A percentile compares a stretch with the other conserved stretches of the same genome.
phyloP scores from a whole-genome alignment of 495 filamentous ascomycete genomes.

The Hamigera avellanea region DNA sequence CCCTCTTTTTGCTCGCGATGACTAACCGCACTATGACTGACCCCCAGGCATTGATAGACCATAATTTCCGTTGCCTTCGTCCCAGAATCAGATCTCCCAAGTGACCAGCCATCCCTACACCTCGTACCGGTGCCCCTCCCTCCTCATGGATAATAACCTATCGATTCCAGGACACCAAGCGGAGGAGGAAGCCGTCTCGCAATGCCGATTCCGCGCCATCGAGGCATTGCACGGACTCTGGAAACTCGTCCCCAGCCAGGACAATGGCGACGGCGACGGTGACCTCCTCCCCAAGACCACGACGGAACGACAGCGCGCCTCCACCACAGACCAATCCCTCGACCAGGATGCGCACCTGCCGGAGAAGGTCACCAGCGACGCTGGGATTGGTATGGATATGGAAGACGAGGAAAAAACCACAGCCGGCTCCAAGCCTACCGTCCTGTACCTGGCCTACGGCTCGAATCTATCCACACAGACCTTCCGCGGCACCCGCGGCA shows the following conservation, averaged over 20 bases:
- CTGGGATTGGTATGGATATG: constrained; percentile 1
- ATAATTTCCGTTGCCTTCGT: background rate
- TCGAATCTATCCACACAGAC: constrained; percentile 72
- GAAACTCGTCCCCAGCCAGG: constrained; percentile 2
- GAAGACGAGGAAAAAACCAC: background rate
- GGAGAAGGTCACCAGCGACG: constrained; percentile 12
- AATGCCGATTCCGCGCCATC: constrained; percentile 11
- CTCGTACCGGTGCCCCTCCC: too few relatives aligned
- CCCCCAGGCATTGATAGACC: too few relatives aligned
- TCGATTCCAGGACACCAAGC: too few relatives aligned
- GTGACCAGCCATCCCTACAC: too few relatives aligned
- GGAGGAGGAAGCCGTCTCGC: background rate
- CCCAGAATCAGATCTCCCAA: constrained; percentile 2
- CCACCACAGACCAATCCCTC: constrained; percentile 9
- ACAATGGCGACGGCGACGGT: constrained; percentile 1
- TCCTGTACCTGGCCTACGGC: constrained; percentile 92
- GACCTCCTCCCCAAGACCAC: constrained; percentile 10
- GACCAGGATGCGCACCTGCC: constrained; percentile 16
- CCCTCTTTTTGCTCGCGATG: too few relatives aligned
- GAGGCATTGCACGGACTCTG: constrained; percentile 8
- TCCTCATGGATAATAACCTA: too few relatives aligned
- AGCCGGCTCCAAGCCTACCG: constrained; percentile 38
- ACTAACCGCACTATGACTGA: too few relatives aligned
- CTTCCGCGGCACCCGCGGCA: constrained; percentile 63
- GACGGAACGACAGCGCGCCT: constrained; percentile 9